Base-by-base conservation (phyloP, 768 basidiomycete species). In the Rhodotorula paludigena region DNA sequence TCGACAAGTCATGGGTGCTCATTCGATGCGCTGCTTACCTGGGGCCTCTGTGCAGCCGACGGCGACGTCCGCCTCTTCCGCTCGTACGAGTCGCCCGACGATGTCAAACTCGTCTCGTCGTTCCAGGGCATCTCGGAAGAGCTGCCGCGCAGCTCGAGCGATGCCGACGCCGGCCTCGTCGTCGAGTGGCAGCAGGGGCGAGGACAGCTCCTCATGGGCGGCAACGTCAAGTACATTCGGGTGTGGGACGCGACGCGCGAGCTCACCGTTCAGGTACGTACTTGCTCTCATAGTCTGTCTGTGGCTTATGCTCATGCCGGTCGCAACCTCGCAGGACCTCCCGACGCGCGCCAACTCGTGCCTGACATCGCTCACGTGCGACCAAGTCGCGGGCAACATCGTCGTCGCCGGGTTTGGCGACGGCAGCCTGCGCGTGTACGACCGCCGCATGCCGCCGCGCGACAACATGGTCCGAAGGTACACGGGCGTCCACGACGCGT, bases 171-270 rank as follows among this genome's bases (percentile, higher is more conserved):
- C 49, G 96, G 96, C 0, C 80, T 97, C 57, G 83, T 98, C 36
- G 85, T 89, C 66, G 91, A 94, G 66, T 99, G 96, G 96, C 90
- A 89, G 75, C 94, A 97, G 79, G 82, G 84, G 4, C 83, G 86
- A 33, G 96, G 93, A 0, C 86, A 85, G 35, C 79, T 98, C 41
- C 81, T 97, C n/a, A 86, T 91, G 35, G 90, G 90, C 16, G 96
- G 94, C 3, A 94, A 98, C 79, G 88, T 90, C 44, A 85, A 86
- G 64, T 85, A 87, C 45, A 88, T 99, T 68, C 84, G 91, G 65
- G 83, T 92, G 8, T 99, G 96, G 96, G 93, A 99, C 77, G 94
- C 92, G 15, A 87, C 90, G 71, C 88, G 89, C 4, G 96, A 98
- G 77, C 85, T 83, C 33, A 84, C 86, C 63, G 81, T 87, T 51